Evolutionary conservation across 805 yeast species (phyloP).

Genomic region (Ogataea nitratoaversa): DNA sequence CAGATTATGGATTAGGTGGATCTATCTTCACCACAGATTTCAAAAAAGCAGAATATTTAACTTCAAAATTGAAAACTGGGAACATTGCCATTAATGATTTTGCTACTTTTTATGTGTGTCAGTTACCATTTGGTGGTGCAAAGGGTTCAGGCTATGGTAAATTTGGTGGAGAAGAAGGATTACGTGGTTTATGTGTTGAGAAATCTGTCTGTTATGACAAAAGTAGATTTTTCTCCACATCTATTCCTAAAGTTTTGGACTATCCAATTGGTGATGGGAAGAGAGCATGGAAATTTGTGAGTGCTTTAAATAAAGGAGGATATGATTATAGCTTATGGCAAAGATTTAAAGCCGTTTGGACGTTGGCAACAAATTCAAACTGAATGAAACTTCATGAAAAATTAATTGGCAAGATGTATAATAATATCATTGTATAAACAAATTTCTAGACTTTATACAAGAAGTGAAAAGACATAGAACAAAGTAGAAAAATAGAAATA

Average conservation of each 20-base stretch:
- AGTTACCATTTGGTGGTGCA: conserved; percentile 94
- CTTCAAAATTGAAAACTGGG: conserved; percentile 68
- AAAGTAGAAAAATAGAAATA: too few relatives aligned
- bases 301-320: conserved; percentile 76
- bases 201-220: conserved; percentile 86
- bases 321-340: conserved; percentile 76
- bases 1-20: conserved; percentile 88
- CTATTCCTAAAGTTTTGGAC: conserved; percentile 84
- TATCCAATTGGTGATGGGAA: conserved; percentile 82
- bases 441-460: too few relatives aligned
- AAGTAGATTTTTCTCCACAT: conserved; percentile 70
- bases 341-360: conserved; percentile 49
- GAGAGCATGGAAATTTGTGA: conserved; percentile 86
- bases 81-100: conserved; percentile 97
- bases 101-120: conserved; percentile 94
- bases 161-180: conserved; percentile 97
- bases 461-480: too few relatives aligned
- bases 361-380: conserved; percentile 45
- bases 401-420: neutral
- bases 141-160: conserved; percentile 95
- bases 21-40: conserved; percentile 77
- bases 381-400: too few relatives aligned
- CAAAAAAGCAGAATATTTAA: conserved; percentile 54
- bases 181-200: conserved; percentile 81
- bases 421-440: neutral